Conservation (phyloP, 2,329 filamentous ascomycete species). For the Sordariomycetes sp. region DNA sequence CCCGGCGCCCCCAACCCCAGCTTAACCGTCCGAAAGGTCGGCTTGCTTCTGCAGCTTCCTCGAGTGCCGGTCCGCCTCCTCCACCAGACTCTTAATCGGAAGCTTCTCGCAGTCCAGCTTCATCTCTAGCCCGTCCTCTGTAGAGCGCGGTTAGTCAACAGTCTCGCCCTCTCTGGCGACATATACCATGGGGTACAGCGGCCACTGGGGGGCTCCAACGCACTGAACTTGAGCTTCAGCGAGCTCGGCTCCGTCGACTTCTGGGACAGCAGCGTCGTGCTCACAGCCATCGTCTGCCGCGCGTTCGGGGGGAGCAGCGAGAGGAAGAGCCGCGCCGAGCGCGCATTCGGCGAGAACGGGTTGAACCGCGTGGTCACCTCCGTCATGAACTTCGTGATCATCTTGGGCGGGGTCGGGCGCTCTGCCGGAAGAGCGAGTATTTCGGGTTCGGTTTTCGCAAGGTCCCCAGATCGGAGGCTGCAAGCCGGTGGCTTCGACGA, state of each 20-base stretch:
- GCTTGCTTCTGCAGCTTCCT: conserved; percentile 71
- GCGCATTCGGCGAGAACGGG: conserved; percentile 71
- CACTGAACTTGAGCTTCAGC: conserved; percentile 78
- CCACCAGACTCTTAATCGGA: conserved; percentile 75
- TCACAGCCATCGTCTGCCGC: conserved; percentile 64
- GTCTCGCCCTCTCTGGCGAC: not conserved
- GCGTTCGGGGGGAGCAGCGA: conserved; percentile 73
- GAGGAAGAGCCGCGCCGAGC: conserved; percentile 81
- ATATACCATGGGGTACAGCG: not conserved
- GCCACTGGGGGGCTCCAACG: not conserved
- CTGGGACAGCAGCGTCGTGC: conserved; percentile 64
- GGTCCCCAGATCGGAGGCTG: not conserved
- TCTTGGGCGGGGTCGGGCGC: conserved; percentile 26
- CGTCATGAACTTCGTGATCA: conserved; percentile 83
- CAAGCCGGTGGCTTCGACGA: not conserved
- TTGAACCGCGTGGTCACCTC: conserved; percentile 82
- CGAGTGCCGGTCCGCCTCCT: conserved; percentile 86
- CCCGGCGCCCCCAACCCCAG: not conserved
- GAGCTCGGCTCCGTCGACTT: conserved; percentile 56
- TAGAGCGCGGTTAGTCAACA: not conserved
- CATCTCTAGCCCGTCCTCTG: conserved; percentile 90
- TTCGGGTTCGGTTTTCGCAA: not conserved
- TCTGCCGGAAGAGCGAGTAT: not conserved
- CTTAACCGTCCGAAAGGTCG: conserved; percentile 49
- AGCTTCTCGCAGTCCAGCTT: conserved; percentile 69